Evolutionary conservation across 139 green algal species (phyloP).

Genomic region (Chlorella sp.): DNA sequence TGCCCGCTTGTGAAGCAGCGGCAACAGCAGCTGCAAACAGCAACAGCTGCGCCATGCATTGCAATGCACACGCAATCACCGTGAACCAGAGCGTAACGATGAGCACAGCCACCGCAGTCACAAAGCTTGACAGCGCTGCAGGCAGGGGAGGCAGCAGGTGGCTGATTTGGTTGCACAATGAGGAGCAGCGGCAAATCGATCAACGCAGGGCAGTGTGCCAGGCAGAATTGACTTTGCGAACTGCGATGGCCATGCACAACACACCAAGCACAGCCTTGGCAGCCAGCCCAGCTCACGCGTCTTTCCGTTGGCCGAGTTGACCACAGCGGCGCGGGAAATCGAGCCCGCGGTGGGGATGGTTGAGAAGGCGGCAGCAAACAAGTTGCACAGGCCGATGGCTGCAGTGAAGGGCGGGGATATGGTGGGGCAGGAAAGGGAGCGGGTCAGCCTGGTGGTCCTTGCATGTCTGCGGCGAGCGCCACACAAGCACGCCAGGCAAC

Average conservation of each 20-base stretch:
- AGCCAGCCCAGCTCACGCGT: not conserved
- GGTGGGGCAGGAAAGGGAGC: not conserved
- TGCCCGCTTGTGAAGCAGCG: too few species aligned
- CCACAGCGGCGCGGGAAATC: not conserved
- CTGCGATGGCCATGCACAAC: too few species aligned
- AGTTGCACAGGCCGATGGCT: slow-evolving; percentile 6
- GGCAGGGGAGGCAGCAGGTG: not conserved
- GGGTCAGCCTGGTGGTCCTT: too few species aligned
- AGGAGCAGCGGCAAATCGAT: too few species aligned
- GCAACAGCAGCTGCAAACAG: too few species aligned
- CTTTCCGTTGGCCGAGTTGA: not conserved
- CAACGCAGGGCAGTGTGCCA: too few species aligned
- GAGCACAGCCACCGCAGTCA: not conserved
- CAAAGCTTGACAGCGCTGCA: slow-evolving; percentile 1
- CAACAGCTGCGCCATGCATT: too few species aligned
- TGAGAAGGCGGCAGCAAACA: not conserved
- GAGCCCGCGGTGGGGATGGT: not conserved
- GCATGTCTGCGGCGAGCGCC: too few species aligned
- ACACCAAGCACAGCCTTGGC: not conserved
- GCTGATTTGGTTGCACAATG: too few species aligned
- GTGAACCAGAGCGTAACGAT: not conserved
- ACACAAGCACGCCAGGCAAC: too few species aligned
- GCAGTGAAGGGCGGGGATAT: not conserved
- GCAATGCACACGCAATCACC: too few species aligned
- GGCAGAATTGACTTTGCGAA: too few species aligned